A percentile compares a stretch with the other conserved stretches of the same genome.
Evolutionary conservation across 345 rosid species (phyloP).

Genomic region (Brassica nigra): DNA sequence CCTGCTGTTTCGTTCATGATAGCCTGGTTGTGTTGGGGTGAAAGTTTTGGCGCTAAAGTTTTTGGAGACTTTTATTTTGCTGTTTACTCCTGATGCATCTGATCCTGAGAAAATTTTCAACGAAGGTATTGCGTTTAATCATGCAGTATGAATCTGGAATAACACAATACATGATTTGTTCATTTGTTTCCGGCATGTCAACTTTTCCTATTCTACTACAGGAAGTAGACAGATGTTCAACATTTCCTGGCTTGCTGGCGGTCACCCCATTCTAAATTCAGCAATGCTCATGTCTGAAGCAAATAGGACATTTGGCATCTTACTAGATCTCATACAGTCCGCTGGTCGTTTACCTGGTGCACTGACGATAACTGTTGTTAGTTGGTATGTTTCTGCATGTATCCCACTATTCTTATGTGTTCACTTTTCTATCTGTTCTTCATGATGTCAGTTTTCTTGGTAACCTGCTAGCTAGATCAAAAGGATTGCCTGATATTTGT

Average conservation of each 20-base stretch:
- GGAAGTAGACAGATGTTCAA: conserved; percentile 64
- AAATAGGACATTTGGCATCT: conserved; percentile 52
- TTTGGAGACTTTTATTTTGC: conserved; percentile 78
- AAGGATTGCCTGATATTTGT: not conserved
- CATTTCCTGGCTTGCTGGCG: conserved; percentile 70
- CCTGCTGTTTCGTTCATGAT: conserved; percentile 39
- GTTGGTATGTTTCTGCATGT: conserved; percentile 72
- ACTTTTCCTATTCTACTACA: conserved; percentile 38
- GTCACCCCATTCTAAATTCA: conserved; percentile 73
- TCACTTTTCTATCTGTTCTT: conserved; percentile 20
- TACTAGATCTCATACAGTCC: conserved; percentile 65
- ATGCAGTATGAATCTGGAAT: conserved; percentile 3
- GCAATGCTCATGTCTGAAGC: conserved; percentile 66
- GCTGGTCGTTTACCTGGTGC: conserved; percentile 65
- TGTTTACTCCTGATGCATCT: conserved; percentile 69
- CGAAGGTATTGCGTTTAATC: conserved; percentile 61
- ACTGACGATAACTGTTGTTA: conserved; percentile 62
- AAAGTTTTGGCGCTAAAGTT: conserved; percentile 84
- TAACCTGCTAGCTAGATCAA: conserved; percentile 18
- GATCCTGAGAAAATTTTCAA: conserved; percentile 52
- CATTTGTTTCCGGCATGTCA: conserved; percentile 17
- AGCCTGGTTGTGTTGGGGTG: conserved; percentile 77
- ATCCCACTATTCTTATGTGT: conserved; percentile 18
- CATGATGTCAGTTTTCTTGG: conserved; percentile 13
- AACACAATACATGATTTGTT: conserved; percentile 21